These are phyloP conservation scores for Yamadazyma spencermartinsiae DNA, from an alignment of 1,139 yeast genomes.

Conservation along the genomic window DNA sequence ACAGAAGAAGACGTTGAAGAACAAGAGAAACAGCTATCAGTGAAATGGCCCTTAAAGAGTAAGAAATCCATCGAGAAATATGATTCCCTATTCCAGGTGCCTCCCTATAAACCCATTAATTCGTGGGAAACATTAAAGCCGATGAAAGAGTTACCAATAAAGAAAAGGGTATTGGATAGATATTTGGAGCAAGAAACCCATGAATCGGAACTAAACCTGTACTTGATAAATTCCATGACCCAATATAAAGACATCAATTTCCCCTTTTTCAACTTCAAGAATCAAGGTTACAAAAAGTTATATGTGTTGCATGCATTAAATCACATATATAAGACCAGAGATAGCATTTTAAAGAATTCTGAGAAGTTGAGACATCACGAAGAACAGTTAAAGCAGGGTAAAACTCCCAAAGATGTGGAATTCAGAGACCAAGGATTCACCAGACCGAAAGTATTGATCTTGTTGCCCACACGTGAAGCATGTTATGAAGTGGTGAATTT, in stretches of 20 bases:
- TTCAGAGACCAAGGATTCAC: slow-evolving; percentile 93
- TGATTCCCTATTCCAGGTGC: slow-evolving; percentile 26
- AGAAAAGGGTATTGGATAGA: slow-evolving; percentile 33
- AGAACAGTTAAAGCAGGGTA: slow-evolving; percentile 45
- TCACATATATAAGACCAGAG: slow-evolving; percentile 85
- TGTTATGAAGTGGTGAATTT: slow-evolving; percentile 71
- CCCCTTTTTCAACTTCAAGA: slow-evolving; percentile 48
- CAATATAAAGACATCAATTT: slow-evolving; percentile 71
- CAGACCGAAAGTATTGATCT: slow-evolving; percentile 80
- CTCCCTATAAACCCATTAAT: slow-evolving; percentile 27
- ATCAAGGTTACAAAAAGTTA: slow-evolving; percentile 58
- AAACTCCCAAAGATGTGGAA: slow-evolving; percentile 51
- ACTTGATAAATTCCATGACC: slow-evolving; percentile 58
- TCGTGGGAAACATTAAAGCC: slow-evolving; percentile 11
- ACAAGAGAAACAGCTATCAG: slow-evolving; percentile 23
- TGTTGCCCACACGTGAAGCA: slow-evolving; percentile 82
- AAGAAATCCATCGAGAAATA: slow-evolving; percentile 23
- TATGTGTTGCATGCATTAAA: slow-evolving; percentile 75
- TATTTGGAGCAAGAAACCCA: slow-evolving; percentile 20
- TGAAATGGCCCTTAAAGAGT: slow-evolving; percentile 28
- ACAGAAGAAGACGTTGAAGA: slow-evolving; percentile 45
- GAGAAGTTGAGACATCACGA: slow-evolving; percentile 49
- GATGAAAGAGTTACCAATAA: slow-evolving; percentile 21
- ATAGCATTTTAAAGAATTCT: slow-evolving; percentile 73
- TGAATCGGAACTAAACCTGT: slow-evolving; percentile 23